These are phyloP conservation scores for Avena sativa DNA, from an alignment of 176 grass and related monocot species.

Conservation along the genomic window DNA sequence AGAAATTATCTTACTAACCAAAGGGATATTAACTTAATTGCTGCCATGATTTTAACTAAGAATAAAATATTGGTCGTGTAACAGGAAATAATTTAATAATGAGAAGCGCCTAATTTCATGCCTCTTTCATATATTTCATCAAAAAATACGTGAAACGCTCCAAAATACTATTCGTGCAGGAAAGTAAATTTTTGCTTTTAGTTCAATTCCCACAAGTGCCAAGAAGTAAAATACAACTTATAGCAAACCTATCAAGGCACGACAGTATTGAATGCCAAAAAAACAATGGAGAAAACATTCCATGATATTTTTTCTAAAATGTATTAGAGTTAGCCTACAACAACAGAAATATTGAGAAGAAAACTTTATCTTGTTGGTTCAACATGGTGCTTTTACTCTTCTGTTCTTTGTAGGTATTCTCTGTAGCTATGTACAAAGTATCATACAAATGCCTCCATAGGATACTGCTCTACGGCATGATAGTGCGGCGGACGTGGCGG, in stretches of 20 bases:
- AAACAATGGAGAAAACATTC: slow-evolving; percentile 51
- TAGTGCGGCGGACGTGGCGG: too few relatives aligned
- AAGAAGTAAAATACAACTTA: too few relatives aligned
- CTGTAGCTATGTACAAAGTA: too few relatives aligned
- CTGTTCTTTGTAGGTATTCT: too few relatives aligned
- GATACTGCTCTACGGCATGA: too few relatives aligned
- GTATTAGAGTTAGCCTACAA: not conserved
- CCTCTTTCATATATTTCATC: slow-evolving; percentile 98
- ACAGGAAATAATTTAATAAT: not conserved
- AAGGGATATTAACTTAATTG: not conserved
- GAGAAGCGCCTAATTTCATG: slow-evolving; percentile 78
- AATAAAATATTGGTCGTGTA: not conserved
- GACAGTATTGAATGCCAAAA: too few relatives aligned
- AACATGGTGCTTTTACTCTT: too few relatives aligned
- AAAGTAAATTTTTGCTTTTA: too few relatives aligned
- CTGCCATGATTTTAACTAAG: slow-evolving; percentile 26
- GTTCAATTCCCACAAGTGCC: too few relatives aligned
- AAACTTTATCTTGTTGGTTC: too few relatives aligned
- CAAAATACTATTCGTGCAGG: slow-evolving; percentile 91
- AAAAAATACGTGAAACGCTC: slow-evolving; percentile 85
- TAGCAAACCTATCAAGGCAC: too few relatives aligned
- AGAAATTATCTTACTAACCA: slow-evolving; percentile 67
- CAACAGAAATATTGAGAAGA: not conserved
- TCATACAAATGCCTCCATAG: too few relatives aligned
- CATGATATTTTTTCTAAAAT: not conserved